Percentiles rank a stretch among this genome's conserved stretches.
These are phyloP conservation scores for Endothia cerciana DNA, from an alignment of 2,329 filamentous ascomycete species.

Conservation along the genomic window DNA sequence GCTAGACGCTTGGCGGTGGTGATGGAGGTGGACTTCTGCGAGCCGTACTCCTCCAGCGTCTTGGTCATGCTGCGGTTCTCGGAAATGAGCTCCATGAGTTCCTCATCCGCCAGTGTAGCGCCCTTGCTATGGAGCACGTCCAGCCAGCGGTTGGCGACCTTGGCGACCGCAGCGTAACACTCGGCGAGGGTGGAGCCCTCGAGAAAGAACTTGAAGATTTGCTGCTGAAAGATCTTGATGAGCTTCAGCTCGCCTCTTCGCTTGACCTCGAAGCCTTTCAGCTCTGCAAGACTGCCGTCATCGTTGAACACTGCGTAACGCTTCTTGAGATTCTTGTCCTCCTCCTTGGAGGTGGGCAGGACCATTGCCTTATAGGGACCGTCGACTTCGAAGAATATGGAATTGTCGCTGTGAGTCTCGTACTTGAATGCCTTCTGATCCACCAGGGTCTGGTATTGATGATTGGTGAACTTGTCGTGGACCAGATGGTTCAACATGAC, in stretches of 20 bases:
- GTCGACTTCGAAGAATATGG: constrained; percentile 99
- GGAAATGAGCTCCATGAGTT: constrained; percentile 98
- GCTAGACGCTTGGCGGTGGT: constrained; percentile 94
- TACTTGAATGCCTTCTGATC: constrained; percentile 84
- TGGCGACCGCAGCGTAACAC: constrained; percentile 89
- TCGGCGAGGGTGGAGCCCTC: constrained; percentile 86
- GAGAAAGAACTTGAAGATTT: constrained; percentile 99
- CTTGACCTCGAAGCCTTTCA: constrained; percentile 98
- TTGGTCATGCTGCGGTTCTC: constrained; percentile 99
- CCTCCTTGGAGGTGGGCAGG: constrained; percentile 94
- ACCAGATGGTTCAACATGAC: constrained; percentile 99
- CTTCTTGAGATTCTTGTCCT: constrained; percentile 99
- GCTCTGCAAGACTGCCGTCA: constrained; percentile 89
- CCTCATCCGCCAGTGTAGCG: constrained; percentile 88
- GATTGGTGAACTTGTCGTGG: constrained; percentile 91
- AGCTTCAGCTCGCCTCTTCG: constrained; percentile 96
- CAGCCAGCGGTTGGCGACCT: constrained; percentile 94
- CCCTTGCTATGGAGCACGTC: constrained; percentile 92
- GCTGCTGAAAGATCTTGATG: constrained; percentile 99
- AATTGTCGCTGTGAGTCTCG: constrained; percentile 97
- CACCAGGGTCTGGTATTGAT: constrained; percentile 90
- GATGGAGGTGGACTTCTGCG: constrained; percentile 98
- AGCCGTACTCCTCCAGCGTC: constrained; percentile 92
- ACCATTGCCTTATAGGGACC: constrained; percentile 98
- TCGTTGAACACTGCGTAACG: constrained; percentile 99